These are phyloP conservation scores for Aspergillus thermomutatus DNA, from an alignment of 2,329 filamentous ascomycete species.

Conservation along the genomic window DNA sequence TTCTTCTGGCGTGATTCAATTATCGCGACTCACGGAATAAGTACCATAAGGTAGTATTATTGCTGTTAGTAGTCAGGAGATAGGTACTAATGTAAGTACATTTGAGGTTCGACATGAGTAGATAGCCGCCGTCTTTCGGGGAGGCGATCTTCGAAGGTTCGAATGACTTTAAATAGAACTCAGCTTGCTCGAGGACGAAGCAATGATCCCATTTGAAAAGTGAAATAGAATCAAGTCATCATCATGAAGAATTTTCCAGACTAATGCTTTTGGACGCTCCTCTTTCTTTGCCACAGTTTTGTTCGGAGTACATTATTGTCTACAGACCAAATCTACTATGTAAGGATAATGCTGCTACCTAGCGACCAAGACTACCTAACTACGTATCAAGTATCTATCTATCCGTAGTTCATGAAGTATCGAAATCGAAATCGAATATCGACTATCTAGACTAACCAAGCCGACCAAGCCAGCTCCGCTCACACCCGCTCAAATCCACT, in stretches of 20 bases:
- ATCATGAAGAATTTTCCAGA: neutral
- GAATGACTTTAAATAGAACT: neutral
- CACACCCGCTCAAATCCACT: neutral
- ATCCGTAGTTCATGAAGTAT: neutral
- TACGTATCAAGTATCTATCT: neutral
- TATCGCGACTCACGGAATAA: too few relatives aligned
- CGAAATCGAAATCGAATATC: neutral
- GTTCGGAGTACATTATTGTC: neutral
- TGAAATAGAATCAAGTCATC: neutral
- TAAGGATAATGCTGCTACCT: neutral
- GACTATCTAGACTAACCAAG: neutral
- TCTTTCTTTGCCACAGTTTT: neutral
- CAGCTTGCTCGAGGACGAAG: neutral
- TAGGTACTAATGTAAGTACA: too few relatives aligned
- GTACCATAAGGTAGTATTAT: neutral
- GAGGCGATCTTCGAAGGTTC: neutral
- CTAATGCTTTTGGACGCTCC: neutral
- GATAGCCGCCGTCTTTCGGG: neutral
- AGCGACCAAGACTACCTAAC: neutral
- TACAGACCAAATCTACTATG: neutral
- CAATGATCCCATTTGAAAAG: neutral
- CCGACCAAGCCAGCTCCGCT: neutral
- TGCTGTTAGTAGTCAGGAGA: neutral
- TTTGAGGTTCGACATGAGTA: neutral
- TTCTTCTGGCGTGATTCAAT: too few relatives aligned